These are phyloP conservation scores for Alternaria angustiovoidea DNA, from an alignment of 2,329 filamentous ascomycete species.

Conservation along the genomic window DNA sequence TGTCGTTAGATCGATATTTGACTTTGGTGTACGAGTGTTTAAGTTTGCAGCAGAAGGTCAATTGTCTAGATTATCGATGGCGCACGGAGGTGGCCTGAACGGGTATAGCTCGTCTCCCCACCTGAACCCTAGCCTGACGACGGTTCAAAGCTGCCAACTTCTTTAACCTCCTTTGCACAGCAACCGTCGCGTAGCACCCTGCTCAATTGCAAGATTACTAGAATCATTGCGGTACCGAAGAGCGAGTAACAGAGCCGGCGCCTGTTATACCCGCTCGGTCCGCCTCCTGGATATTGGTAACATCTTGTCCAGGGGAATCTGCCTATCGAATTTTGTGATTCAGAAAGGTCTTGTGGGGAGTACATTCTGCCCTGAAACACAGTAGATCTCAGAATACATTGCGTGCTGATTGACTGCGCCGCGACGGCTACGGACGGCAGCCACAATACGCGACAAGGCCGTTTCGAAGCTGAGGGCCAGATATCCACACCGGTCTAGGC, in stretches of 20 bases:
- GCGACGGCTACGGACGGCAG: background rate
- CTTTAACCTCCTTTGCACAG: conserved; percentile 3
- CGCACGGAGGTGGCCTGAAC: background rate
- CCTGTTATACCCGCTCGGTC: background rate
- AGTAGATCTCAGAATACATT: too few species aligned
- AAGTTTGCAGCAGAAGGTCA: background rate
- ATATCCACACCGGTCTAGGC: background rate
- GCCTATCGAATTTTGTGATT: too few species aligned
- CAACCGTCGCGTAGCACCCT: background rate
- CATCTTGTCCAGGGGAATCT: background rate
- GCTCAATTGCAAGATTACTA: background rate
- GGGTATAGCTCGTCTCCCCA: background rate
- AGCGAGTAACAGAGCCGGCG: background rate
- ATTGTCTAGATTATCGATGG: background rate
- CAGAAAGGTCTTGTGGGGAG: background rate
- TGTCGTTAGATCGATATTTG: background rate
- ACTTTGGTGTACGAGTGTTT: conserved; percentile 3
- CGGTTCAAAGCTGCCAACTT: background rate
- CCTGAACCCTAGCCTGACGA: background rate
- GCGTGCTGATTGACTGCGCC: background rate
- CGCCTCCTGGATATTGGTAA: background rate
- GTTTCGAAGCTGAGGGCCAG: conserved; percentile 11
- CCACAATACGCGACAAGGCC: background rate
- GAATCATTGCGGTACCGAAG: background rate
- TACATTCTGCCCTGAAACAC: background rate